Evolutionary conservation across 345 rosid genomes (phyloP).

Genomic region (Eucalyptus cloeziana): DNA sequence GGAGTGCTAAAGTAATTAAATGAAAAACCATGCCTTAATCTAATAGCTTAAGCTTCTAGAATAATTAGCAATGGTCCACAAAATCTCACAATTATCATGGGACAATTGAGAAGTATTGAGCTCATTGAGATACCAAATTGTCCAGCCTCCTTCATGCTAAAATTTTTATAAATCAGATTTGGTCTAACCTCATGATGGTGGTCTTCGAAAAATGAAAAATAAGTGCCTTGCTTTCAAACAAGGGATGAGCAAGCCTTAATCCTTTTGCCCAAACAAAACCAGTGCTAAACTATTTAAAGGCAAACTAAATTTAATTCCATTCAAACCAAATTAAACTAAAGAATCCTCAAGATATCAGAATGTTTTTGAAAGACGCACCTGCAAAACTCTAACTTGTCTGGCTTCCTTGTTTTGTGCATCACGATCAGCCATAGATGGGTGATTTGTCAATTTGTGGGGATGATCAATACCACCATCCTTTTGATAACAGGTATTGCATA

Average conservation of each 20-base stretch:
- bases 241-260: background rate
- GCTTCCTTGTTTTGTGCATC: conserved; percentile 98
- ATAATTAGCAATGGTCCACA: too few relatives aligned
- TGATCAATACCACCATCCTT: conserved; percentile 77
- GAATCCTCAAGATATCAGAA: background rate
- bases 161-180: background rate
- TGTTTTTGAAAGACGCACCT: conserved; percentile 25
- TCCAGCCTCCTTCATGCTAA: background rate
- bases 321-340: background rate
- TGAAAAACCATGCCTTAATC: too few relatives aligned
- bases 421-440: conserved; percentile 79
- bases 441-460: conserved; percentile 95
- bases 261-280: background rate
- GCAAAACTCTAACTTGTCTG: conserved; percentile 74
- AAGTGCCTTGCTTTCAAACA: background rate
- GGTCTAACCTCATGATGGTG: background rate
- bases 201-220: background rate
- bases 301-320: background rate
- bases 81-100: background rate
- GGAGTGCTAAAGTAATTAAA: too few relatives aligned
- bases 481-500: conserved; percentile 79
- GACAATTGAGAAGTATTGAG: background rate
- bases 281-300: background rate
- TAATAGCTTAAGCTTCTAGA: too few relatives aligned
- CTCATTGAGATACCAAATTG: background rate